A percentile compares a stretch with the other conserved stretches of the same genome.
Evolutionary conservation across 257 asterid genomes (phyloP).

Genomic region (Ballota nigra): DNA sequence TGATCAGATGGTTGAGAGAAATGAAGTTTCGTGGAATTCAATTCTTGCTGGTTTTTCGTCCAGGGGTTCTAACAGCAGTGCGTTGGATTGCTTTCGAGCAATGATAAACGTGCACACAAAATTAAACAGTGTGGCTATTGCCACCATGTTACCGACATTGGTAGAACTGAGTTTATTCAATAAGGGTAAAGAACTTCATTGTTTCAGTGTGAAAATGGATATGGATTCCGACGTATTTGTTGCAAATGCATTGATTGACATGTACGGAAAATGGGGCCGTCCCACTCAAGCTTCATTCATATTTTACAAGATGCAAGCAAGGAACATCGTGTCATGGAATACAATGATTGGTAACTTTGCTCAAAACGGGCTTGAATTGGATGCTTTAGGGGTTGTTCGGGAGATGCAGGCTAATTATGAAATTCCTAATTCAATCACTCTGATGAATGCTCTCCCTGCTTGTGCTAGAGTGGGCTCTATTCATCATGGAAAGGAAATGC

Average conservation of each 20-base stretch:
- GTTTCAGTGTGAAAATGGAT: constrained; percentile 48
- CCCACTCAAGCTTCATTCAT: constrained; percentile 43
- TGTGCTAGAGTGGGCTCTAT: constrained; percentile 56
- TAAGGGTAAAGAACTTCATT: constrained; percentile 63
- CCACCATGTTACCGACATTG: constrained; percentile 61
- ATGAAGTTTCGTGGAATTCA: constrained; percentile 78
- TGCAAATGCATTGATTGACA: constrained; percentile 66
- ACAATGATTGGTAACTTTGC: constrained; percentile 68
- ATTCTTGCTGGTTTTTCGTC: constrained; percentile 45
- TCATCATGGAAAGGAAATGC: constrained; percentile 62
- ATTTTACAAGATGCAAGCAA: constrained; percentile 38
- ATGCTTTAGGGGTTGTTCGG: constrained; percentile 47
- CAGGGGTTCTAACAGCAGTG: constrained; percentile 34
- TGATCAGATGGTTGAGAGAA: constrained; percentile 48
- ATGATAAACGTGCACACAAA: constrained; percentile 41
- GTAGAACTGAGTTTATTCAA: constrained; percentile 40
- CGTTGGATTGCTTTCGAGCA: constrained; percentile 47
- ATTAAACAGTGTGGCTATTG: constrained; percentile 48
- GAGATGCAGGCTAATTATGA: constrained; percentile 60
- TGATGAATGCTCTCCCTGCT: constrained; percentile 70
- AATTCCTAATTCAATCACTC: constrained; percentile 55
- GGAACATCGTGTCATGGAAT: constrained; percentile 72
- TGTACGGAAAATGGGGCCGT: constrained; percentile 61
- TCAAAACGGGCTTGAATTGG: constrained; percentile 49
- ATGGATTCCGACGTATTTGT: constrained; percentile 60